Evolutionary conservation across 2,329 filamentous ascomycete species (phyloP).

Genomic region (Tolypocladium paradoxum): DNA sequence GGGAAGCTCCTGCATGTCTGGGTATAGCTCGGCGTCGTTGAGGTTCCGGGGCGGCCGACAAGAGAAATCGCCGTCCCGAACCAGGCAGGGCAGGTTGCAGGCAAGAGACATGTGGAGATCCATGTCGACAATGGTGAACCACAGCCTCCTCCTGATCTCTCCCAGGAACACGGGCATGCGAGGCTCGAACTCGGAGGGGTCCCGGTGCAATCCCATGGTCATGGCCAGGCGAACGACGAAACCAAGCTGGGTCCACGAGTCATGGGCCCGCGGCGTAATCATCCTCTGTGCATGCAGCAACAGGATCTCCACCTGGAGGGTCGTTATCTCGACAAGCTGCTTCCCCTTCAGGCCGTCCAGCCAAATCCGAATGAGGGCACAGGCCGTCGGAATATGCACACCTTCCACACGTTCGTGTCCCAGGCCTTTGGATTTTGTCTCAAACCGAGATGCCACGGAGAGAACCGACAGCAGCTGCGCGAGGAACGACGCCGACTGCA

Average conservation of each 20-base stretch:
- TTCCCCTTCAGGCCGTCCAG: constrained; percentile 40
- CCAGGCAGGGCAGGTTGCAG: constrained; percentile 38
- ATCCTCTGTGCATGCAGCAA: constrained; percentile 41
- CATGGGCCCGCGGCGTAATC: constrained; percentile 39
- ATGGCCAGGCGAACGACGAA: constrained; percentile 46
- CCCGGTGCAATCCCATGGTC: constrained; percentile 48
- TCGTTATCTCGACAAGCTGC: constrained; percentile 39
- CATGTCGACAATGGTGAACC: constrained; percentile 46
- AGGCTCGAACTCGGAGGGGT: constrained; percentile 41
- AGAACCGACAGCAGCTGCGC: constrained; percentile 42
- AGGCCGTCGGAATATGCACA: constrained; percentile 46
- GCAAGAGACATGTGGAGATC: constrained; percentile 44
- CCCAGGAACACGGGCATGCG: constrained; percentile 38
- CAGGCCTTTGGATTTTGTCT: constrained; percentile 38
- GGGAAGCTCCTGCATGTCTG: constrained; percentile 37
- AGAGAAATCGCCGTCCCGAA: constrained; percentile 42
- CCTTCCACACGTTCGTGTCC: constrained; percentile 40
- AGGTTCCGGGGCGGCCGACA: constrained; percentile 42
- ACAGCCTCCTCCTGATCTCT: constrained; percentile 43
- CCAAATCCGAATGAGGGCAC: constrained; percentile 43
- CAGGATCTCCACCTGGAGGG: constrained; percentile 43
- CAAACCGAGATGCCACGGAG: constrained; percentile 42
- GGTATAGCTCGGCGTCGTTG: constrained; percentile 38
- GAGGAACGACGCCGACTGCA: constrained; percentile 38
- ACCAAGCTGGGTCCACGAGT: constrained; percentile 44